Percentiles rank a stretch among this genome's conserved stretches.
These are phyloP conservation scores for Fusarium chaquense DNA, from an alignment of 2,329 filamentous ascomycete species.

Conservation along the genomic window DNA sequence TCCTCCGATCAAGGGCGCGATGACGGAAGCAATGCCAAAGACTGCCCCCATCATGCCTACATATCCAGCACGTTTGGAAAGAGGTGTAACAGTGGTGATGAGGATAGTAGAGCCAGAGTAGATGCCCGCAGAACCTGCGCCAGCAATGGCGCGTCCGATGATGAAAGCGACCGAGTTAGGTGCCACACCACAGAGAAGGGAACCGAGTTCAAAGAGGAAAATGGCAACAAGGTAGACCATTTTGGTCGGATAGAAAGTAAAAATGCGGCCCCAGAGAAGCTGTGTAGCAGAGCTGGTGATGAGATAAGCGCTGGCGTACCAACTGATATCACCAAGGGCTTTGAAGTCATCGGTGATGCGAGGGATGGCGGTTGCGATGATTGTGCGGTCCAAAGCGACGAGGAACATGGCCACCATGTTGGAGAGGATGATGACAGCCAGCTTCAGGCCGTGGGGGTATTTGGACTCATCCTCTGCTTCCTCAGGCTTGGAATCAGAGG, in stretches of 20 bases:
- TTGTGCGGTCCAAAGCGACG: constrained; percentile 18
- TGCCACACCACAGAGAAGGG: constrained; percentile 8
- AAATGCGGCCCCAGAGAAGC: constrained; percentile 9
- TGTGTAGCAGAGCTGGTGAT: constrained; percentile 14
- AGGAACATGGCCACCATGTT: constrained; percentile 25
- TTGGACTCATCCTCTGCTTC: constrained; percentile 3
- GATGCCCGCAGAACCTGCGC: constrained; percentile 8
- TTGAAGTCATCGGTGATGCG: constrained; percentile 17
- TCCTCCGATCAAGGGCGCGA: constrained; percentile 11
- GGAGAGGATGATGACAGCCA: constrained; percentile 11
- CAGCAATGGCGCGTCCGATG: constrained; percentile 11
- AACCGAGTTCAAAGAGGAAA: constrained; percentile 17
- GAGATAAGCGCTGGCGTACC: constrained; percentile 15
- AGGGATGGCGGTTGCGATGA: constrained; percentile 11
- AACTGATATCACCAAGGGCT: constrained; percentile 10
- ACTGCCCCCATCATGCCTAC: constrained; percentile 7
- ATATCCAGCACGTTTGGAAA: constrained; percentile 7
- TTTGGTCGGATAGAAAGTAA: constrained; percentile 7
- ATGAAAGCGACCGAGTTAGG: constrained; percentile 8
- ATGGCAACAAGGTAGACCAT: constrained; percentile 8
- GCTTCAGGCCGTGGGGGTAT: constrained; percentile 8
- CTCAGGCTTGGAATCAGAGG: background rate
- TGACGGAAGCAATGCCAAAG: constrained; percentile 11
- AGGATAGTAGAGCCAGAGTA: constrained; percentile 11
- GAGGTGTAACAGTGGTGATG: constrained; percentile 10